phyloP scores from a whole-genome alignment of 2,329 filamentous ascomycete species.

The Penicillium sp. region DNA sequence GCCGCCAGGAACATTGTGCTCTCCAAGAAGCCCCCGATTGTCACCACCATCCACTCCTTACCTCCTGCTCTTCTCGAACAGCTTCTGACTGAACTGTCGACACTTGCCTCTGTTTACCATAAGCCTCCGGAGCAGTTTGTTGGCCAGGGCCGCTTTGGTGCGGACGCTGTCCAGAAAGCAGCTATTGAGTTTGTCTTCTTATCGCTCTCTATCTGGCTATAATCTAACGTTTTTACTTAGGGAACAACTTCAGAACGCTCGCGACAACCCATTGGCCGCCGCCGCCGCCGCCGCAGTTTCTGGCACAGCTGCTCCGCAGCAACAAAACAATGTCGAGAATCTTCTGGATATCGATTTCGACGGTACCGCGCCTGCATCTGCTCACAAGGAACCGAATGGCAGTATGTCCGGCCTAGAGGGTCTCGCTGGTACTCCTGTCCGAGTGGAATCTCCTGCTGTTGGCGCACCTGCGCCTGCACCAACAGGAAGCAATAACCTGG shows the following conservation, averaged over 20 bases:
- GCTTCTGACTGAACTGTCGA: slow-evolving; percentile 89
- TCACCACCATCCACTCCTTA: slow-evolving; percentile 89
- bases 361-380: slow-evolving; percentile 86
- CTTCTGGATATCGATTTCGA: slow-evolving; percentile 96
- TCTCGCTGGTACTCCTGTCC: slow-evolving; percentile 61
- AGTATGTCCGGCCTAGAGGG: slow-evolving; percentile 69
- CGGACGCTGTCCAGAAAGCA: slow-evolving; percentile 90
- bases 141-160: slow-evolving; percentile 90
- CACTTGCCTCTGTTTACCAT: slow-evolving; percentile 96
- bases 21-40: slow-evolving; percentile 91
- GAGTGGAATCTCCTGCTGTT: slow-evolving; percentile 52
- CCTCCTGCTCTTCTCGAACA: slow-evolving; percentile 83
- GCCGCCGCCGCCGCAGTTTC: slow-evolving; percentile 70
- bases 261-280: slow-evolving; percentile 91
- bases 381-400: slow-evolving; percentile 66
- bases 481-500: slow-evolving; percentile 65
- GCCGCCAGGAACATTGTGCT: slow-evolving; percentile 92
- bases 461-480: slow-evolving; percentile 33
- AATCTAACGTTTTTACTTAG: slow-evolving; percentile 38
- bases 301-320: slow-evolving; percentile 56
- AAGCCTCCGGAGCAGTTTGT: slow-evolving; percentile 98
- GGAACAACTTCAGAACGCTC: slow-evolving; percentile 89
- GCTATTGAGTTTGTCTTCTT: slow-evolving; percentile 74
- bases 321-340: slow-evolving; percentile 87
- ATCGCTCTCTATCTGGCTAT: neutral